These are phyloP conservation scores for Dioszegia aurantiaca DNA, from an alignment of 768 basidiomycete species.

Conservation along the genomic window DNA sequence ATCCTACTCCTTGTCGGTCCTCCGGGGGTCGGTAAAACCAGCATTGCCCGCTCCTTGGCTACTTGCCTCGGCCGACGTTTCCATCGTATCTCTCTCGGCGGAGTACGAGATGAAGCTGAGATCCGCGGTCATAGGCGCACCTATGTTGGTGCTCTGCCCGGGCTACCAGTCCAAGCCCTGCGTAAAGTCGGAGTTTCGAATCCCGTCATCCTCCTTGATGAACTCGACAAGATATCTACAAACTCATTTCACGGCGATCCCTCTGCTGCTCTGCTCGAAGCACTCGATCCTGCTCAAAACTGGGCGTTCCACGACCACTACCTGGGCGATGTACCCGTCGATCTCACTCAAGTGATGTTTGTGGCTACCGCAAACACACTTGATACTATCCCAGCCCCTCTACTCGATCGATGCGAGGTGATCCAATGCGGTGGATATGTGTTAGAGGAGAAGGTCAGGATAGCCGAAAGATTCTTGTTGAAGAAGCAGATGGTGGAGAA, in stretches of 20 bases:
- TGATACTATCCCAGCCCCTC: conserved; percentile 80
- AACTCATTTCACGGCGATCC: conserved; percentile 86
- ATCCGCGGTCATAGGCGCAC: conserved; percentile 76
- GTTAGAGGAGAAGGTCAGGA: conserved; percentile 85
- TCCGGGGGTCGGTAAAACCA: conserved; percentile 84
- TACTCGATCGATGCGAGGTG: conserved; percentile 85
- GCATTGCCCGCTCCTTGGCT: conserved; percentile 79
- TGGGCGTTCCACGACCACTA: conserved; percentile 64
- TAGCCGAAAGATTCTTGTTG: conserved; percentile 78
- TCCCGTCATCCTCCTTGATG: conserved; percentile 75
- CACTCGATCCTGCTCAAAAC: conserved; percentile 92
- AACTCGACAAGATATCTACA: conserved; percentile 72
- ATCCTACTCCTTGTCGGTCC: conserved; percentile 69
- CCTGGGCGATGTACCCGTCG: conserved; percentile 56
- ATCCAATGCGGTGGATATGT: conserved; percentile 73
- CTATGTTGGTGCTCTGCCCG: conserved; percentile 60
- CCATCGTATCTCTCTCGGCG: conserved; percentile 86
- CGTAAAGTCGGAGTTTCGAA: conserved; percentile 77
- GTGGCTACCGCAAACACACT: conserved; percentile 89
- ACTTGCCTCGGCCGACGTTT: conserved; percentile 78
- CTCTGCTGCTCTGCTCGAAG: conserved; percentile 82
- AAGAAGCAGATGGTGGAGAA: conserved; percentile 83
- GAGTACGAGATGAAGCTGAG: conserved; percentile 88
- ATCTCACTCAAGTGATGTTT: conserved; percentile 82
- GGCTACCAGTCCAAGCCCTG: conserved; percentile 73